These are phyloP conservation scores for Neurospora sp. DNA, from an alignment of 2,329 filamentous ascomycete species.

Conservation along the genomic window DNA sequence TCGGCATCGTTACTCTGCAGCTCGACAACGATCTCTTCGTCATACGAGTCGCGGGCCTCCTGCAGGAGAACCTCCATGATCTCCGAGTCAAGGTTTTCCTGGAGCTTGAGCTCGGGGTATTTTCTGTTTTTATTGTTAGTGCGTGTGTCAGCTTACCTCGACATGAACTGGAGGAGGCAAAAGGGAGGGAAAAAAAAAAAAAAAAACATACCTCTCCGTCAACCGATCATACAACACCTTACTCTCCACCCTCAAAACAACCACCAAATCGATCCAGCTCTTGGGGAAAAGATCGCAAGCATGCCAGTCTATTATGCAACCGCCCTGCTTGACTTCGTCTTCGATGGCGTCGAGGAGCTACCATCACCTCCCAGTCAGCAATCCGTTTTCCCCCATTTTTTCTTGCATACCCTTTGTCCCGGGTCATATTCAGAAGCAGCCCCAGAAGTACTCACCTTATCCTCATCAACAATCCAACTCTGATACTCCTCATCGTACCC, in stretches of 20 bases:
- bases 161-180: not conserved
- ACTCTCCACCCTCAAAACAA: conserved; percentile 74
- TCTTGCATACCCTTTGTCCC: too few relatives aligned
- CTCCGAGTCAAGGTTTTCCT: conserved; percentile 94
- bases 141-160: not conserved
- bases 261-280: conserved; percentile 89
- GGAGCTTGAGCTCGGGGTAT: conserved; percentile 77
- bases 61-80: conserved; percentile 93
- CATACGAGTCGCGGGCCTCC: conserved; percentile 80
- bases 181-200: not conserved
- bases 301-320: conserved; percentile 94
- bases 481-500: conserved; percentile 77
- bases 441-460: conserved; percentile 53
- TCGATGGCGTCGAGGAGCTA: conserved; percentile 84
- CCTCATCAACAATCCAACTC: conserved; percentile 92
- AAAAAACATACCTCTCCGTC: conserved; percentile 47
- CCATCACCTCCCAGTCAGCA: not conserved
- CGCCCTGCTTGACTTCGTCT: conserved; percentile 65
- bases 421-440: too few relatives aligned
- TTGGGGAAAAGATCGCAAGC: conserved; percentile 91
- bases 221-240: conserved; percentile 72
- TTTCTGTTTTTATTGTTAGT: conserved; percentile 38
- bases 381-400: too few relatives aligned
- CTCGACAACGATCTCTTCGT: conserved; percentile 80
- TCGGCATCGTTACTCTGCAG: conserved; percentile 70